Base-by-base conservation (phyloP, 768 basidiomycete genomes). In the Wakefieldia striispora region DNA sequence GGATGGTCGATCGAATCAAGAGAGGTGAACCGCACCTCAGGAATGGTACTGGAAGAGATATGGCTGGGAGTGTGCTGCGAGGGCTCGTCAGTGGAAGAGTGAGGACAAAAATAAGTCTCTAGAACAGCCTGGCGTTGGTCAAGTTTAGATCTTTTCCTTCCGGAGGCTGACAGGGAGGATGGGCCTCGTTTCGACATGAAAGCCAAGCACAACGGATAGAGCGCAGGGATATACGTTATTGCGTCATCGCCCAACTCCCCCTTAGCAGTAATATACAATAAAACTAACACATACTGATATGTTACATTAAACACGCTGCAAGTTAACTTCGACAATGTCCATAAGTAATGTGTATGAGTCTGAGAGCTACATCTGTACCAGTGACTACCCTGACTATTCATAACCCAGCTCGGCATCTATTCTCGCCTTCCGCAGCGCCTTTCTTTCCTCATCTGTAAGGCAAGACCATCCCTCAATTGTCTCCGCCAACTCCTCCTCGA, bases 401-500 rank as follows among this genome's bases (percentile, higher is more conserved):
- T 76, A 82, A 17, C 78, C 81, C 60, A 83, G 67, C 66, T 88
- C 86, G 51, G 72, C 74, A 39, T 84, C 81, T 60, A 80, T 72
- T 67, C 88, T 88, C 11, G 74, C 75, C 54, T 75, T 77, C 61
- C 78, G 76, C 62, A 86, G 64, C 45, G 71, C 71, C 54, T 70
- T 78, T 66, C 82, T 66, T 54, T 80, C 74, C 19, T 70, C 67
- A 40, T 69, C 69, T 11, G 59, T 56, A 44, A 69, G 62, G 29
- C 67, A 63, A 29, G 76, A 75, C 70, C 86, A 80, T 16, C 87
- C 88, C 11, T 87, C 86, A 3, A 86, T 71, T 37, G 74, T 81
- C 54, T 91, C 88, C 21, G 85, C 73, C 49, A 91, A 67, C 68
- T 91, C 88, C 64, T 87, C 81, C 62, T 90, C 88, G 78, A 89